Evolutionary conservation across 2,329 filamentous ascomycete species (phyloP), one percentile per base, ranked within the genome.

Genomic region (Colletotrichum limetticola): DNA sequence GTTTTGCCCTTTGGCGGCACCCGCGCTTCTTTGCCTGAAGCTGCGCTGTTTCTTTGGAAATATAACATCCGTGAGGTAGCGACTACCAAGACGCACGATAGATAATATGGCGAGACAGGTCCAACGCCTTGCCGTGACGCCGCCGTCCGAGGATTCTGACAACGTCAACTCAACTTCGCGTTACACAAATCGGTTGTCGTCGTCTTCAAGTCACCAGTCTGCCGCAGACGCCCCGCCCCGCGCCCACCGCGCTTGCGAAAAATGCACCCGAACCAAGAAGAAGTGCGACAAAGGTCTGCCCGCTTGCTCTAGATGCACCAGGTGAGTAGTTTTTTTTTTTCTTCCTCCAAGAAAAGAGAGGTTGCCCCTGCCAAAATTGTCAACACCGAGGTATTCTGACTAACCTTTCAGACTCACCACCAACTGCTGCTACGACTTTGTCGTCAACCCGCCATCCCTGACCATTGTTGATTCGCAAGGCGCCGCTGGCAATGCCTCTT

Each of bases 211-310:
- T 56, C 56, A 70, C 22, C 70, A 59, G 32, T 65, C 66, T 57
- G 30, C 69, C 37, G 37, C 59, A 30, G 70, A 60, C 28, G 49
- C 67, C 58, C 73, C 75, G 58, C 79, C 79, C 67, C 80, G 80
- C 68, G 81, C 81, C 59, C 81, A 82, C 68, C 77, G 81, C 49
- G 80, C 81, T 30, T 82, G 81, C 76, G 81, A 82, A 74, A 82
- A 82, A 74, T 82, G 81, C 75, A 82, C 81, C 11, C 74, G 81
- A 55, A 82, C 81, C 66, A 82, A 82, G 77, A 82, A 82, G 79
- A 82, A 82, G 74, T 82, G 81, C 71, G 81, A 82, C 76, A 82
- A 82, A 77, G 80, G 79, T 42, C 74, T 82, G 49, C 81, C 81
- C 35, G 75, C 80, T 59, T 82, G 81, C 68, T 81, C 80, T 67